Percentiles rank a stretch among this genome's conserved stretches.
Evolutionary conservation across 2,329 filamentous ascomycete genomes (phyloP).

Genomic region (Setomelanomma holmii): DNA sequence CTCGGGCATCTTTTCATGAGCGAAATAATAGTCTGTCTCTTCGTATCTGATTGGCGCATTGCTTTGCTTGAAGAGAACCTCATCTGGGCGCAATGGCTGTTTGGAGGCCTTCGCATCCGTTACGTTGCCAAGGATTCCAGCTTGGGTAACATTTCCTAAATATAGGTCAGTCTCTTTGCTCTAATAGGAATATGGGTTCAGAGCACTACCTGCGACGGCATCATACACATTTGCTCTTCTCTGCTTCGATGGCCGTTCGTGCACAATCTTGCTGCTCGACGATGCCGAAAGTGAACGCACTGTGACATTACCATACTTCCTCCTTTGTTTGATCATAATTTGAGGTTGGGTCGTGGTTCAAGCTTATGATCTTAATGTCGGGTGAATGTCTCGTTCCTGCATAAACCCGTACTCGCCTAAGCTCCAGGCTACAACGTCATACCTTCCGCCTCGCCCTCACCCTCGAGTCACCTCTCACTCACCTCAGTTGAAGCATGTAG

Average conservation of each 20-base stretch:
- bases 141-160: conserved; percentile 21
- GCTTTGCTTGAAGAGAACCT: conserved; percentile 71
- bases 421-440: conserved; percentile 25
- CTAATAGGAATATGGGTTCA: not conserved
- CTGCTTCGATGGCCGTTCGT: conserved; percentile 21
- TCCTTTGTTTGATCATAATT: conserved; percentile 13
- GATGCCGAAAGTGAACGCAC: conserved; percentile 19
- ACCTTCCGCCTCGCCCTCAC: not conserved
- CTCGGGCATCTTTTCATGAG: conserved; percentile 64
- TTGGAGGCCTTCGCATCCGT: conserved; percentile 43
- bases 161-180: not conserved
- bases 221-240: conserved; percentile 70
- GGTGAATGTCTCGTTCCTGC: conserved; percentile 8
- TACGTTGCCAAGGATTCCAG: conserved; percentile 54
- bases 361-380: conserved; percentile 12
- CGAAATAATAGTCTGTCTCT: conserved; percentile 75
- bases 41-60: conserved; percentile 71
- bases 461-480: conserved; percentile 3
- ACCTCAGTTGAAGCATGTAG: conserved; percentile 42
- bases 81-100: conserved; percentile 67
- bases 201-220: conserved; percentile 68
- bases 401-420: conserved; percentile 15
- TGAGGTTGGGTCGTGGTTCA: not conserved
- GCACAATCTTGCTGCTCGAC: conserved; percentile 12
- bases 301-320: conserved; percentile 3